Evolutionary conservation across 2,329 filamentous ascomycete species (phyloP).

Genomic region (Cladobotryum mycophilum): DNA sequence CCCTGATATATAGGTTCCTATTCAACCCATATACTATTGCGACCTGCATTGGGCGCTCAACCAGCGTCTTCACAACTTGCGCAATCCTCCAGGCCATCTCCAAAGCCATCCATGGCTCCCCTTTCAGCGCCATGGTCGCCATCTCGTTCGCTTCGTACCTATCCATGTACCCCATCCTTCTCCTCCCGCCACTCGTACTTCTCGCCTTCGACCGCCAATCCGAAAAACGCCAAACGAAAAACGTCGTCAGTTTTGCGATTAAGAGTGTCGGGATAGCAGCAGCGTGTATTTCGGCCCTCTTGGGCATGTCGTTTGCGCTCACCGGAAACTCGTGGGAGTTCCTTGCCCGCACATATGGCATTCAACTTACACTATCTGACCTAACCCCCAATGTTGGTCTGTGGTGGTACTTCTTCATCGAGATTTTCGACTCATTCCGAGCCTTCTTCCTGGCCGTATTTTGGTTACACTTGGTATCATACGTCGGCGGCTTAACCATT

Average conservation of each 20-base stretch:
- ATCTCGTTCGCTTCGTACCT: conserved; percentile 84
- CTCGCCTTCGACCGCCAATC: conserved; percentile 67
- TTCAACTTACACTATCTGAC: conserved; percentile 84
- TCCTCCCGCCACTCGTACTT: conserved; percentile 75
- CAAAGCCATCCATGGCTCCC: conserved; percentile 69
- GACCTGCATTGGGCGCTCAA: conserved; percentile 84
- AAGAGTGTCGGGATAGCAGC: conserved; percentile 48
- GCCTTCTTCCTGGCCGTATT: conserved; percentile 97
- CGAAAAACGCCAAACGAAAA: conserved; percentile 27
- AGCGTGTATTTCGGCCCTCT: conserved; percentile 52
- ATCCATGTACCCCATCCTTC: conserved; percentile 82
- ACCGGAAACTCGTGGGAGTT: conserved; percentile 82
- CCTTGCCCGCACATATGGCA: conserved; percentile 80
- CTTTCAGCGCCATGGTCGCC: conserved; percentile 72
- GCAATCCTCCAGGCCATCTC: conserved; percentile 80
- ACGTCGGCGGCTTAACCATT: conserved; percentile 79
- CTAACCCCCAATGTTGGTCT: conserved; percentile 91
- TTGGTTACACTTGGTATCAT: conserved; percentile 89
- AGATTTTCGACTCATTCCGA: conserved; percentile 98
- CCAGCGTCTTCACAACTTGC: conserved; percentile 80
- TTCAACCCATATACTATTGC: conserved; percentile 94
- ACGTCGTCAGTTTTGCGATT: conserved; percentile 44
- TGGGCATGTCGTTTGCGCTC: conserved; percentile 66
- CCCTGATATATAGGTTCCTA: conserved; percentile 59
- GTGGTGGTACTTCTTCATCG: conserved; percentile 99